Evolutionary conservation across 192 early-diverging fungal genomes (phyloP).

Genomic region (Gonapodya prolifera): DNA sequence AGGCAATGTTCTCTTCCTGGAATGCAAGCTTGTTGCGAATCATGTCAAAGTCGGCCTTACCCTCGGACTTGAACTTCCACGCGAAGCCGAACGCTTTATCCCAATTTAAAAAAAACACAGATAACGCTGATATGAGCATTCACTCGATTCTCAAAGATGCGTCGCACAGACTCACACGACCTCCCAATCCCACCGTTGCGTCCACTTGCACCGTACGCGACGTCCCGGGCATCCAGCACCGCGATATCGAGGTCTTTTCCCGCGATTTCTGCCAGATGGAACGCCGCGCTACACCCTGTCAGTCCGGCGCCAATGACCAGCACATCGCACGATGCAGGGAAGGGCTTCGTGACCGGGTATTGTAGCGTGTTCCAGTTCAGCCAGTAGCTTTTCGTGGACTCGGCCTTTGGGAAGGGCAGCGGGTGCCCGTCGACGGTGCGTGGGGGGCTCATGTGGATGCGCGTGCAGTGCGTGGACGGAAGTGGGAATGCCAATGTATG

Average conservation of each 20-base stretch:
- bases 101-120: too few species aligned
- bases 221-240: constrained; percentile 27
- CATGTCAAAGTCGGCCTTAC: neutral
- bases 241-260: constrained; percentile 16
- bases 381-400: neutral
- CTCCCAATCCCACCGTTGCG: constrained; percentile 35
- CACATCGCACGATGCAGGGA: constrained; percentile 11
- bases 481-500: too few species aligned
- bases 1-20: neutral
- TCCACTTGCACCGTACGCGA: constrained; percentile 40
- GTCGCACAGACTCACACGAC: constrained; percentile 9
- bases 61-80: neutral
- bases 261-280: constrained; percentile 14
- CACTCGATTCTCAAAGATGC: too few species aligned
- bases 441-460: too few species aligned
- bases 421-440: neutral
- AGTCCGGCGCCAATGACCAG: constrained; percentile 28
- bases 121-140: too few species aligned
- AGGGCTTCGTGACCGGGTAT: neutral
- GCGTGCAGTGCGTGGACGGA: too few species aligned
- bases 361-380: neutral
- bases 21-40: neutral
- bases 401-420: neutral
- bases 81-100: neutral
- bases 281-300: constrained; percentile 22